Evolutionary conservation across 2,329 filamentous ascomycete species (phyloP), one percentile per base, ranked within the genome.

Genomic region (Beauveria sp.): DNA sequence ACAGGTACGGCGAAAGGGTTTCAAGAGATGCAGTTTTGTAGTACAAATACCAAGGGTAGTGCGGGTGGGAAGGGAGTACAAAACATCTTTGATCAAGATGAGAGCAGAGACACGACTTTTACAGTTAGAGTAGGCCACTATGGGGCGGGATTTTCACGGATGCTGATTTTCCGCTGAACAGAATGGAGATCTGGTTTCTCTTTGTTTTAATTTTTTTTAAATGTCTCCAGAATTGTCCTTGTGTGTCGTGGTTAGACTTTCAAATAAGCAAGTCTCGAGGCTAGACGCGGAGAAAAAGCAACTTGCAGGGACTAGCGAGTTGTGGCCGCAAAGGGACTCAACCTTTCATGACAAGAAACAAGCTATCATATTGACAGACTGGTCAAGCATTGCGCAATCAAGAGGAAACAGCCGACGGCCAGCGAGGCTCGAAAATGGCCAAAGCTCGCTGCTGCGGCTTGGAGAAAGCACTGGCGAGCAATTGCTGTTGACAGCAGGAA

Each of bases 1-100:
- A 58, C 60, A 62, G n/a, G 53, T 38, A 18, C 28, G 18, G 49
- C 40, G 22, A 50, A 45, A 10, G n/a, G 40, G 42, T 46, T 40
- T 55, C 43, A 18, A 49, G n/a, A 50, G 26, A 22, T 14, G 42
- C 16, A 14, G 16, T 18, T 49, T 53, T n/a, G 58, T 60, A 8
- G 42, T 18, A 60, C 58, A 38, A 38, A 14, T 38, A 38, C 38
- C 42, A 50, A 54, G 51, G 45, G 55, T 40, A 16, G 47, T 52
- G 22, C 24, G 56, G 56, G 38, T 45, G 45, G 47, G 2, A 47
- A 53, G 49, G 46, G 52, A 40, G 56, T 62, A 20, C 50, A 58
- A 62, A 62, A 58, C 60, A 53, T 62, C 38, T 55, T 58, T 45
- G 18, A 49, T 62, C 30, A 49, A 58, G 40, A 53, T 40, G 46